A percentile compares a stretch with the other conserved stretches of the same genome.
phyloP scores from a whole-genome alignment of 1,284 basidiomycete genomes.

The Ceratobasidium sp. region DNA sequence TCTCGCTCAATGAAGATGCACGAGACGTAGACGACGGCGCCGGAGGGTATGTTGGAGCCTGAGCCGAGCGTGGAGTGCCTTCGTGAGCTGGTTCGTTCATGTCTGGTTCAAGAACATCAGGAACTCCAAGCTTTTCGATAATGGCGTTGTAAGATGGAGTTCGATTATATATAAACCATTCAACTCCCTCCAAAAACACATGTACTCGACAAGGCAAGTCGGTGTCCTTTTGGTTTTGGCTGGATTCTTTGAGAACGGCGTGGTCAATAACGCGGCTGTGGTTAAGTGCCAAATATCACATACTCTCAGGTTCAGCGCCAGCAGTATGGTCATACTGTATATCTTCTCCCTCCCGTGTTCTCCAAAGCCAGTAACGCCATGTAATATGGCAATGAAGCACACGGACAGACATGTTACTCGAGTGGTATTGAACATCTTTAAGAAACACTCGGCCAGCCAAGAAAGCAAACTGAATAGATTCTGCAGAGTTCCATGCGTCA shows the following conservation, averaged over 20 bases:
- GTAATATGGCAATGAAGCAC: constrained; percentile 83
- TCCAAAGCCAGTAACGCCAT: constrained; percentile 91
- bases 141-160: constrained; percentile 88
- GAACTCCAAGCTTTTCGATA: constrained; percentile 63
- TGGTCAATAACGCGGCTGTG: too few relatives aligned
- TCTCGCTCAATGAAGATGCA: constrained; percentile 25
- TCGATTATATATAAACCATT: constrained; percentile 90
- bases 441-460: constrained; percentile 84
- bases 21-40: constrained; percentile 40
- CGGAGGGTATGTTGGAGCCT: constrained; percentile 42
- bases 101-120: constrained; percentile 1
- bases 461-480: constrained; percentile 90
- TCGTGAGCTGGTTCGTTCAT: neutral
- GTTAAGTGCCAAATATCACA: too few relatives aligned
- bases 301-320: constrained; percentile 58
- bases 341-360: constrained; percentile 70
- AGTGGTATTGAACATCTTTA: constrained; percentile 86
- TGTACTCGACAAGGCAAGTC: constrained; percentile 77
- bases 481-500: constrained; percentile 50
- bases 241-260: constrained; percentile 18
- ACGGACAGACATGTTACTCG: constrained; percentile 85
- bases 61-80: constrained; percentile 40
- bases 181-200: constrained; percentile 78
- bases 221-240: constrained; percentile 40
- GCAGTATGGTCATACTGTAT: constrained; percentile 61